Conservation (phyloP, 352 stramenopile genomes). For the Phytophthora macrochlamydospora region DNA sequence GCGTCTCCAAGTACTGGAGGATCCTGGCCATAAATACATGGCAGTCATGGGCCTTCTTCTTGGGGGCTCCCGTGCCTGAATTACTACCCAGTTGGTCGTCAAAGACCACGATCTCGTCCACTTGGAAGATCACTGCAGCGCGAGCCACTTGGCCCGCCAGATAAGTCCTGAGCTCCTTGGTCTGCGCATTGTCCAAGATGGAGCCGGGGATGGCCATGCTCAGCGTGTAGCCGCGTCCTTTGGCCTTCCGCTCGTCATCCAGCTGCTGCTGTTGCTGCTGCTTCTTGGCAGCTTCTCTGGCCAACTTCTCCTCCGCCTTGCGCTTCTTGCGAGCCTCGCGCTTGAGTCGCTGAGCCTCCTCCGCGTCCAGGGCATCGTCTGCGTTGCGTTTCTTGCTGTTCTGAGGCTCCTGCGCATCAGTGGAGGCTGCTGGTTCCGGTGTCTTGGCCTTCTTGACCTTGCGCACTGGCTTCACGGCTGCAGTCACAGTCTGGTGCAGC, state of each 20-base stretch:
- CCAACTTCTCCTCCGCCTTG: constrained; percentile 60
- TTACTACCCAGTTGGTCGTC: constrained; percentile 92
- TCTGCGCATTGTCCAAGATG: constrained; percentile 98
- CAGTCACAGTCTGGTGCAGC: constrained; percentile 52
- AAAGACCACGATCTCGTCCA: constrained; percentile 99
- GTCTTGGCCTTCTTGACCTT: constrained; percentile 42
- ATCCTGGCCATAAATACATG: constrained; percentile 90
- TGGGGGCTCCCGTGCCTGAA: constrained; percentile 50
- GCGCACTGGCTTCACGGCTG: constrained; percentile 29
- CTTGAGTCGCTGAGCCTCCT: constrained; percentile 44
- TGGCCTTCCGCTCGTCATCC: constrained; percentile 44
- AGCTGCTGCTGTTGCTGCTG: constrained; percentile 35
- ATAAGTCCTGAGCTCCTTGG: constrained; percentile 96
- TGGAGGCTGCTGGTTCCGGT: background rate
- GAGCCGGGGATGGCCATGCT: constrained; percentile 97
- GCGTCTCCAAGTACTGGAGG: constrained; percentile 98
- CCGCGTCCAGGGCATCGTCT: constrained; percentile 7
- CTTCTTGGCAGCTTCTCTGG: constrained; percentile 43
- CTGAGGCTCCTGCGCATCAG: background rate
- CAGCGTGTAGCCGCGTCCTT: constrained; percentile 91
- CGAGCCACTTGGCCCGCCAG: constrained; percentile 96
- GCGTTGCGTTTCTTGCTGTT: constrained; percentile 19
- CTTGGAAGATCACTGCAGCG: constrained; percentile 96
- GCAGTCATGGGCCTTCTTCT: constrained; percentile 69
- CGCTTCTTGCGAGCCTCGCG: constrained; percentile 76